Evolutionary conservation across 2,329 filamentous ascomycete genomes (phyloP).

Genomic region (Colletotrichum eleusines): DNA sequence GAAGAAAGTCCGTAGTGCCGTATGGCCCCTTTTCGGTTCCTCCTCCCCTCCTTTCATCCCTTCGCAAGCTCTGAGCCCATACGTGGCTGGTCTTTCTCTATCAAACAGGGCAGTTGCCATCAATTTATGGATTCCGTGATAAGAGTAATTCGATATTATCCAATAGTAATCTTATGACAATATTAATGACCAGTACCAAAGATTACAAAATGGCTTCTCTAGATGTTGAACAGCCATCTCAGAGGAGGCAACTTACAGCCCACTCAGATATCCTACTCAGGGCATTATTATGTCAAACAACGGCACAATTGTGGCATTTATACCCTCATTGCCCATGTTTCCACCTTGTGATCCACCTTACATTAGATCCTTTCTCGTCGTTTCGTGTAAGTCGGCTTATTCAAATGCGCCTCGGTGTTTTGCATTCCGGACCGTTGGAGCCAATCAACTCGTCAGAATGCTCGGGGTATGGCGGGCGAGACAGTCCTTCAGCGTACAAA

Average conservation of each 20-base stretch:
- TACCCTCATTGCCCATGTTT: no score
- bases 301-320: background rate
- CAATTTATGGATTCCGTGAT: no score
- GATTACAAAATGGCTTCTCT: no score
- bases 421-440: rapidly evolving
- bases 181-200: no score
- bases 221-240: background rate
- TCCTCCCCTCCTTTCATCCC: no score
- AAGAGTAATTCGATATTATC: rapidly evolving
- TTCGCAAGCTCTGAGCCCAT: no score
- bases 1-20: no score
- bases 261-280: no score
- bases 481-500: background rate
- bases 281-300: background rate
- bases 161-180: no score
- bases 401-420: background rate
- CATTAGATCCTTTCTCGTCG: constrained; percentile 13
- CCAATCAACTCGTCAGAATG: background rate
- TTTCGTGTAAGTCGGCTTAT: constrained; percentile 31
- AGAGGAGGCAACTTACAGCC: background rate
- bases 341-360: background rate
- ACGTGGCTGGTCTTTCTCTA: no score
- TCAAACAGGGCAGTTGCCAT: no score
- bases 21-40: no score
- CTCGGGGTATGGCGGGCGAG: constrained; percentile 34